phyloP scores from a whole-genome alignment of 345 rosid genomes.

The Iberis pinnata region DNA sequence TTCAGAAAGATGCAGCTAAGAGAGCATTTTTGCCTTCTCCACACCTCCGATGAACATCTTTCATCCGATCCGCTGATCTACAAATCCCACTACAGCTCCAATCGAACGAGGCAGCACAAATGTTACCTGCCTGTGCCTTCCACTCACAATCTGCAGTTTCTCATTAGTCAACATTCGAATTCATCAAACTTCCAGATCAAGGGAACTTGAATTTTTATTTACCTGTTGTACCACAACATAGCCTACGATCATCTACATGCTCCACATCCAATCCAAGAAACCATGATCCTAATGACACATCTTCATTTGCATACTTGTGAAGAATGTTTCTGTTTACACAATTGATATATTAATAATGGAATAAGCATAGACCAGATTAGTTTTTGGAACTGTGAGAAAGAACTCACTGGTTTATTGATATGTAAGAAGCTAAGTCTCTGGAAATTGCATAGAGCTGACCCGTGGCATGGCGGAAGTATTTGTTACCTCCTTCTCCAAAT shows the following conservation, averaged over 20 bases:
- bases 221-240: conserved; percentile 98
- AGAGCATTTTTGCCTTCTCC: conserved; percentile 82
- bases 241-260: conserved; percentile 92
- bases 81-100: conserved; percentile 93
- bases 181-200: not conserved
- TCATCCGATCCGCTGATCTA: conserved; percentile 76
- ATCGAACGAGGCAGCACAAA: conserved; percentile 83
- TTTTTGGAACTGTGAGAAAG: not conserved
- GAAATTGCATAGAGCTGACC: conserved; percentile 95
- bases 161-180: conserved; percentile 1
- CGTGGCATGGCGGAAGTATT: conserved; percentile 92
- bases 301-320: conserved; percentile 85
- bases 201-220: conserved; percentile 13
- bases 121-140: conserved; percentile 92
- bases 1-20: conserved; percentile 60
- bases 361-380: not conserved
- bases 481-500: conserved; percentile 95
- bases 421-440: conserved; percentile 74
- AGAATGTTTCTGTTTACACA: conserved; percentile 57
- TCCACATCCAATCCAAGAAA: conserved; percentile 92
- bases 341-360: not conserved
- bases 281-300: conserved; percentile 96
- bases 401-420: conserved; percentile 84
- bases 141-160: conserved; percentile 71
- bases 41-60: conserved; percentile 78